Base-by-base conservation (phyloP, 306 rosid species). In the Nissolia schottii region DNA sequence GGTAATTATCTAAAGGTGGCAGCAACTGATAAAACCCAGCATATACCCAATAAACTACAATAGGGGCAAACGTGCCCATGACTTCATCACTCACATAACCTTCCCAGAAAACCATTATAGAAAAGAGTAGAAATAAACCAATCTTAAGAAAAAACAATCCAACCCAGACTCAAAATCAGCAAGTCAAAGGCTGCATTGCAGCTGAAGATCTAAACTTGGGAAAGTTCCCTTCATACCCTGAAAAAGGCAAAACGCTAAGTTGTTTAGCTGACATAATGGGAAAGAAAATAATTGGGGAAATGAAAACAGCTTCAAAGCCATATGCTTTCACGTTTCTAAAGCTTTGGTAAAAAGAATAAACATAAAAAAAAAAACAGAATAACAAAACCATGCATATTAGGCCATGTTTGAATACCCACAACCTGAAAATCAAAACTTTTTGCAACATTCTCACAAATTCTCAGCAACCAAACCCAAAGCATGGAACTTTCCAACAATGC, bases 21-120 rank as follows among this genome's bases (percentile, higher is more conserved):
- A 87, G 78, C 81, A 81, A 81, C 81, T 89, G 89, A 78, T 90
- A 88, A 45, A 90, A 60, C 50, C 93, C 98, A 20, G 90, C 96
- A 81, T 92, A 92, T 31, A 88, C 46, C 98, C 98, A 92, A 84
- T 92, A 92, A 5, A 92, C 73, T 74, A 88, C 80, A 73, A 92
- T 87, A n/a, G 96, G 96, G 43, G 96, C 96, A 78, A 90, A 85
- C 0, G 98, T 92, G 31, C 93, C 98, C 91, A 92, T 85, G 68
- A 89, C 60, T 59, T 92, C 96, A 58, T 92, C 98, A 58, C 92
- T 89, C 74, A 87, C 92, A 76, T 87, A 89, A 12, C 80, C 86
- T 70, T 87, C 96, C 96, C 96, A 89, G 57, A 87, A 89, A 46
- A 87, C 92, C 96, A 89, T 89, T 45, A 60, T 63, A 14, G 37